Evolutionary conservation across 306 rosid genomes (phyloP), one percentile per base, ranked within the genome.

Genomic region (Geum urbanum): DNA sequence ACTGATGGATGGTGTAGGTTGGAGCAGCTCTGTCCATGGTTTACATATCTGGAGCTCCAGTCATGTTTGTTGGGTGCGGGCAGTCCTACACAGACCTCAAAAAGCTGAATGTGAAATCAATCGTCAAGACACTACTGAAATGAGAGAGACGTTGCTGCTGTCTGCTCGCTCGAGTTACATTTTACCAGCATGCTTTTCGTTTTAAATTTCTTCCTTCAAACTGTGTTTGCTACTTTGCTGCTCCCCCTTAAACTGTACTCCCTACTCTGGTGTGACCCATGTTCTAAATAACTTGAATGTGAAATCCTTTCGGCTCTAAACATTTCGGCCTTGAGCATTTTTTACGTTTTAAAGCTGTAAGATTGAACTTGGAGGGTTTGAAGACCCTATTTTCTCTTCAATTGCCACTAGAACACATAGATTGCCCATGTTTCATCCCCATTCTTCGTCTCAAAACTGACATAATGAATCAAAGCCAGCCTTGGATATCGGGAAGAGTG

Each of bases 11-110:
- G 71, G 41, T 70, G 32, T 65, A 95, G 99, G 99, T 95, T 70
- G 99, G 99, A 78, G 99, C 99, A 68, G 97, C 99, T 68, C 87
- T 95, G 32, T 95, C 99, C 14, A 95, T 95, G 99, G 99, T 95
- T 56, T 95, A 95, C 82, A 81, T 95, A 70, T 91, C 99, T 6
- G 99, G 99, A 73, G 89, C 99, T 50, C 99, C 99, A 0, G 96
- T 95, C 49, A 95, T 95, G 99, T 95, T 95, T 43, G 99, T 95
- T 35, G 99, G 99, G 8, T 95, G 99, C 32, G 99, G 99, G 64
- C 99, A 95, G 85, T 91, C 99, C 7, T 91, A 95, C 52, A 91
- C 97, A 1, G 99, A 95, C 81, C 96, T 95, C 57, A 95, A 87
- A 86, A 95, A 95, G 82, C 99, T 91, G 69, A 95, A 95, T 39